Conservation (phyloP, 805 yeast species). For the Ogataea salicorniae region DNA sequence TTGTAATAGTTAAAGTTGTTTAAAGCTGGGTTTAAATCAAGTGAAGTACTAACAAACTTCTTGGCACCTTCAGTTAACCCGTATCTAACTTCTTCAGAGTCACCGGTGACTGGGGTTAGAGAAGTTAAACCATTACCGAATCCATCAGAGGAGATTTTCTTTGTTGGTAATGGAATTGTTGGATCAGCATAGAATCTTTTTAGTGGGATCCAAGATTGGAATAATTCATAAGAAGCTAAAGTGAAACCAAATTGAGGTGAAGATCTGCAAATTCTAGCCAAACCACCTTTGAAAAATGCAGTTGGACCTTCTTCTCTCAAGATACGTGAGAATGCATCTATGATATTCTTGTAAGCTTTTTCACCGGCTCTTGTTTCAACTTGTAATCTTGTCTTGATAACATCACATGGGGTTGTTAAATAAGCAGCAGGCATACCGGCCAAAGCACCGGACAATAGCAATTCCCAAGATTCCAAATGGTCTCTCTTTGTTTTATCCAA, state of each 20-base stretch:
- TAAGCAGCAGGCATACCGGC: slow-evolving; percentile 99
- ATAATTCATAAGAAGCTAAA: slow-evolving; percentile 91
- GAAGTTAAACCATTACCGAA: slow-evolving; percentile 23
- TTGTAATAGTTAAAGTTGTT: slow-evolving; percentile 24
- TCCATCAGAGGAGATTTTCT: slow-evolving; percentile 18
- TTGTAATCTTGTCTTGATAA: slow-evolving; percentile 90
- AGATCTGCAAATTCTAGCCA: slow-evolving; percentile 90
- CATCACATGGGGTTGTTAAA: slow-evolving; percentile 95
- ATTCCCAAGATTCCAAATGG: slow-evolving; percentile 73
- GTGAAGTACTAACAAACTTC: slow-evolving; percentile 26
- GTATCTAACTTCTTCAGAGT: slow-evolving; percentile 20
- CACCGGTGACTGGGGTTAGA: slow-evolving; percentile 19
- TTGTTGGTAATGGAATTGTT: slow-evolving; percentile 1
- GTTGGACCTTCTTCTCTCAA: slow-evolving; percentile 74
- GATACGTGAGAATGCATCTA: slow-evolving; percentile 72
- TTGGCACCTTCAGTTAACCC: slow-evolving; percentile 27
- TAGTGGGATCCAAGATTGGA: slow-evolving; percentile 75
- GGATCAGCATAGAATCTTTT: slow-evolving; percentile 34
- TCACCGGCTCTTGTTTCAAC: slow-evolving; percentile 76
- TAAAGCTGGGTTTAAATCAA: slow-evolving; percentile 29
- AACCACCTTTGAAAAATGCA: slow-evolving; percentile 94
- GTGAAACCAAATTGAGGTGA: slow-evolving; percentile 98
- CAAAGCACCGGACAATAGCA: slow-evolving; percentile 81
- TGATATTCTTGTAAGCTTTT: slow-evolving; percentile 67
- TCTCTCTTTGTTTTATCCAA: slow-evolving; percentile 49